Evolutionary conservation across 2,329 filamentous ascomycete genomes (phyloP).

Genomic region (Colletotrichum godetiae): DNA sequence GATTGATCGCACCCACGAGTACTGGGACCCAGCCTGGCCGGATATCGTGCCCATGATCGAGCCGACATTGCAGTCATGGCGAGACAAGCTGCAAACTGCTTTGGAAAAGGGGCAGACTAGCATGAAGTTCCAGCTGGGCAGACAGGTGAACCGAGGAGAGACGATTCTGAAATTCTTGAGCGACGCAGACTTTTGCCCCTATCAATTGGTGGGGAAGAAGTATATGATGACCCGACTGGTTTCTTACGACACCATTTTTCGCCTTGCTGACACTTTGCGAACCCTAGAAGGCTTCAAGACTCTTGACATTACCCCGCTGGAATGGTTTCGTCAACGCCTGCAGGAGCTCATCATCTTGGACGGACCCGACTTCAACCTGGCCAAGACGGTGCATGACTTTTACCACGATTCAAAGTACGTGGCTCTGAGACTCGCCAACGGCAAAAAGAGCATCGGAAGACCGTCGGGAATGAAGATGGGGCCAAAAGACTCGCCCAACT

Average conservation of each 20-base stretch:
- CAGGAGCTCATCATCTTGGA: conserved; percentile 58
- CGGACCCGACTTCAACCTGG: conserved; percentile 62
- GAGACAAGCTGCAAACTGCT: conserved; percentile 56
- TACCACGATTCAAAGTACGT: conserved; percentile 67
- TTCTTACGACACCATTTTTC: conserved; percentile 68
- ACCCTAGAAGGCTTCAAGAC: conserved; percentile 63
- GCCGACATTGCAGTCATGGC: conserved; percentile 59
- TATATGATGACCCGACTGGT: conserved; percentile 58
- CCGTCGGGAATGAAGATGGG: conserved; percentile 60
- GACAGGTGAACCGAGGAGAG: conserved; percentile 67
- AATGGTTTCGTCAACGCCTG: conserved; percentile 69
- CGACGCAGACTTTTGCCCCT: conserved; percentile 64
- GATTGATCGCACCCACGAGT: conserved; percentile 61
- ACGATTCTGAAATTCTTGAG: conserved; percentile 64
- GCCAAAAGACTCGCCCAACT: conserved; percentile 35
- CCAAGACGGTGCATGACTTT: conserved; percentile 62
- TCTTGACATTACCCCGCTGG: conserved; percentile 62
- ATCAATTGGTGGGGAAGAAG: conserved; percentile 65
- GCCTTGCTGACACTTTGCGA: conserved; percentile 63
- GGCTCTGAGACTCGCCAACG: conserved; percentile 61
- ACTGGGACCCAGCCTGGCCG: conserved; percentile 67
- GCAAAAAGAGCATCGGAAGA: conserved; percentile 68
- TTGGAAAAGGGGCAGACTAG: conserved; percentile 48
- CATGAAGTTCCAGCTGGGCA: conserved; percentile 63
- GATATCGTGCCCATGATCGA: conserved; percentile 55